phyloP scores from a whole-genome alignment of 768 basidiomycete genomes.

The Strobilomyces echinocephalus region DNA sequence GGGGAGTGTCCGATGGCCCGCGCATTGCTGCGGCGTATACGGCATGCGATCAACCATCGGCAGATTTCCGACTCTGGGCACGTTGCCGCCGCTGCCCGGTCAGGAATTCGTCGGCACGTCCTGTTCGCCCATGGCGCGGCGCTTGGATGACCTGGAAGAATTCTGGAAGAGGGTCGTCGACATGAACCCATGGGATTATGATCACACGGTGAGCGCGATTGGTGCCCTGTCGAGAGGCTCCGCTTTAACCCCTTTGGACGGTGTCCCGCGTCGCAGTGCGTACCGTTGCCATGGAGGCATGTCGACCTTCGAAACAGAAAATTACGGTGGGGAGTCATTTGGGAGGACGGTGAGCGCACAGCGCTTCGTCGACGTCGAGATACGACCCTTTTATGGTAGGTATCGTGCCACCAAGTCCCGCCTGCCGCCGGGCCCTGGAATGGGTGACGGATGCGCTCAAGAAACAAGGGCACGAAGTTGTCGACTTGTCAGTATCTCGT shows the following conservation, averaged over 20 bases:
- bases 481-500: constrained; percentile 33
- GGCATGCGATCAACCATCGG: constrained; percentile 36
- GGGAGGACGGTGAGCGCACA: constrained; percentile 36
- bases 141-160: constrained; percentile 38
- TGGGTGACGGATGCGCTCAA: constrained; percentile 31
- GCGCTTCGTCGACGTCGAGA: not conserved
- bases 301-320: constrained; percentile 32
- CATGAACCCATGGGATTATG: constrained; percentile 42
- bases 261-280: constrained; percentile 28
- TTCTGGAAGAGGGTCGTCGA: constrained; percentile 41
- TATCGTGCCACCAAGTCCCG: constrained; percentile 36
- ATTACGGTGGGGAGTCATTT: constrained; percentile 38
- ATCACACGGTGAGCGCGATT: constrained; percentile 32
- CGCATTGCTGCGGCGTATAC: constrained; percentile 46
- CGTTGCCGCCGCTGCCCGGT: constrained; percentile 32
- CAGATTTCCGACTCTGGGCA: constrained; percentile 35
- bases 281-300: constrained; percentile 40
- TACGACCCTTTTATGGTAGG: constrained; percentile 20
- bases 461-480: constrained; percentile 37
- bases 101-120: constrained; percentile 35
- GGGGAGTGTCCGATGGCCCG: constrained; percentile 46
- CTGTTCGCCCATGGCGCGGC: constrained; percentile 39
- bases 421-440: constrained; percentile 36
- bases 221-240: not conserved
- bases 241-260: not conserved